Conservation (phyloP, 257 asterid genomes). For the Capsicum chinense region DNA sequence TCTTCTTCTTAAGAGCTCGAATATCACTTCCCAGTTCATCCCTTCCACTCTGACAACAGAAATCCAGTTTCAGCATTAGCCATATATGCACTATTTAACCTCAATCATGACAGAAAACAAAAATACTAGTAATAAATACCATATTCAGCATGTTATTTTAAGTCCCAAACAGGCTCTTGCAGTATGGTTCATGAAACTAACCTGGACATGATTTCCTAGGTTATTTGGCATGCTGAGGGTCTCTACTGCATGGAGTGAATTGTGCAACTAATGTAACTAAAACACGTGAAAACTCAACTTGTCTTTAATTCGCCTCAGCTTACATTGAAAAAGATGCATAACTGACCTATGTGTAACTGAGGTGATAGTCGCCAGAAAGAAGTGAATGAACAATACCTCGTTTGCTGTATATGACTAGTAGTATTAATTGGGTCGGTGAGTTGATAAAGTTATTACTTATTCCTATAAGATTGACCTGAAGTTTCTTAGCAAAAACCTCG, state of each 20-base stretch:
- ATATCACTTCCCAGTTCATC: conserved; percentile 26
- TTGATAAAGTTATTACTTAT: background rate
- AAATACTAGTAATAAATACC: background rate
- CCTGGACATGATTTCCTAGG: background rate
- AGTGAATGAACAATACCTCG: background rate
- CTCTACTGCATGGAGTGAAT: background rate
- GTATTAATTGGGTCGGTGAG: background rate
- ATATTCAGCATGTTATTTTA: background rate
- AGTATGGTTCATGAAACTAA: background rate
- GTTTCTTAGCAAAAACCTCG: background rate
- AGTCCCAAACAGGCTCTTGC: background rate
- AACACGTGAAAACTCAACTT: background rate
- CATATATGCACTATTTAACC: background rate
- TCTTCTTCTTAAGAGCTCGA: conserved; percentile 32
- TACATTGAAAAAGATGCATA: background rate
- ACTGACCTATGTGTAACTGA: background rate
- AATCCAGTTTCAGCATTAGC: conserved; percentile 13
- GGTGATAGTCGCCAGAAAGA: background rate
- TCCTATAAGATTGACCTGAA: background rate
- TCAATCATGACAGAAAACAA: background rate
- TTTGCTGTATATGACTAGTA: background rate
- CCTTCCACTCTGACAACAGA: conserved; percentile 28
- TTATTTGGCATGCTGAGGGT: background rate
- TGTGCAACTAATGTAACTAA: conserved; percentile 4
- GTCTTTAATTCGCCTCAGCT: background rate